phyloP scores from a whole-genome alignment of 331 rosid genomes.

The Phaseolus coccineus region DNA sequence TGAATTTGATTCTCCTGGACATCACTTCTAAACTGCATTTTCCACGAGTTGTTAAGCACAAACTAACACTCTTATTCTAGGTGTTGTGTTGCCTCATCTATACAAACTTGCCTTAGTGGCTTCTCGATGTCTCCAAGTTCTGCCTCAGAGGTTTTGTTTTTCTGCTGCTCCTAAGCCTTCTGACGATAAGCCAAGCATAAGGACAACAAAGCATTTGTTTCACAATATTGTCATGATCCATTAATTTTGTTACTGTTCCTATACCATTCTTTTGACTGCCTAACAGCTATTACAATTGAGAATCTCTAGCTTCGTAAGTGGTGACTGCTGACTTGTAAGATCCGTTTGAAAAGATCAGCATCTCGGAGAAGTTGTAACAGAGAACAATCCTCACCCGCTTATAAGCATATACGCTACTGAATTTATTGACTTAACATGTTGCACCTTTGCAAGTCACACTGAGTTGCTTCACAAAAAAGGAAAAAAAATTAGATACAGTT shows the following conservation, averaged over 20 bases:
- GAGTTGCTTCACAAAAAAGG: not conserved
- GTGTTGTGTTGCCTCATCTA: constrained; percentile 8
- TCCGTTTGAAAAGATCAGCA: not conserved
- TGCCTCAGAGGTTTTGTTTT: constrained; percentile 42
- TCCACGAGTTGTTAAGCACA: constrained; percentile 36
- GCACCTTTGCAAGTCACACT: constrained; percentile 37
- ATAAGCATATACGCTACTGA: constrained; percentile 36
- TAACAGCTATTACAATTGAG: constrained; percentile 31
- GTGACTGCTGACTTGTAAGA: not conserved
- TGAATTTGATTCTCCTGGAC: constrained; percentile 37
- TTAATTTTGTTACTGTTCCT: constrained; percentile 32
- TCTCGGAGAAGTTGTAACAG: constrained; percentile 39
- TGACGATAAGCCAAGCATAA: constrained; percentile 39
- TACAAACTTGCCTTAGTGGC: not conserved
- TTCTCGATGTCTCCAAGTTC: constrained; percentile 41
- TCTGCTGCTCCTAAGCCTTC: constrained; percentile 16
- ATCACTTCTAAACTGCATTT: constrained; percentile 35
- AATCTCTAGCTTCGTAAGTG: constrained; percentile 34
- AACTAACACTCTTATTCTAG: constrained; percentile 23
- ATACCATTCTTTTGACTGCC: constrained; percentile 46
- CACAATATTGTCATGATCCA: constrained; percentile 19
- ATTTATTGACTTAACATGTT: constrained; percentile 22
- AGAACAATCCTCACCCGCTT: constrained; percentile 32
- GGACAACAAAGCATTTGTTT: constrained; percentile 36
- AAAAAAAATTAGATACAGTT: no score